Evolutionary conservation across 306 rosid genomes (phyloP).

Genomic region (Fragaria nilgerrensis): DNA sequence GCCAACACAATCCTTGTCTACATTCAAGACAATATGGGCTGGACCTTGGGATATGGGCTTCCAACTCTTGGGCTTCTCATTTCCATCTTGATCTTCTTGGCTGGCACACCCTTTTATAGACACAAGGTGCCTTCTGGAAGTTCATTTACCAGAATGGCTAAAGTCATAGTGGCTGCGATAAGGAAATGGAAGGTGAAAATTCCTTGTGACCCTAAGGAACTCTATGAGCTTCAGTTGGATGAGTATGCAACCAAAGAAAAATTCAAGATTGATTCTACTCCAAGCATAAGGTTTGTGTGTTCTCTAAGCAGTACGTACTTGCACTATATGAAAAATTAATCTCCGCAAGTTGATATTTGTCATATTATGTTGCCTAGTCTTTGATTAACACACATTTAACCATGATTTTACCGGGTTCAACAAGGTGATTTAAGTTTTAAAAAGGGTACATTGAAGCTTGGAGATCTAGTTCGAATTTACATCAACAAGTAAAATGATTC

Average conservation of each 20-base stretch:
- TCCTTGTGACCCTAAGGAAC: constrained; percentile 53
- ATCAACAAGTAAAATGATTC: no score
- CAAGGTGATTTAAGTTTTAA: no score
- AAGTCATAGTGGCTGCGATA: constrained; percentile 57
- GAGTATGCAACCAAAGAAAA: constrained; percentile 45
- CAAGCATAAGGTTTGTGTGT: constrained; percentile 56
- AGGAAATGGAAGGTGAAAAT: constrained; percentile 55
- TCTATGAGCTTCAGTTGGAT: constrained; percentile 55
- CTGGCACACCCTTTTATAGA: constrained; percentile 77
- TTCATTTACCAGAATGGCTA: constrained; percentile 59
- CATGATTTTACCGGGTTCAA: no score
- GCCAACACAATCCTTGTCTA: constrained; percentile 80
- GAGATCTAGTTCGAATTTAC: no score
- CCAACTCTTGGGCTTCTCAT: constrained; percentile 77
- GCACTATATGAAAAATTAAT: neutral
- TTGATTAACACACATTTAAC: no score
- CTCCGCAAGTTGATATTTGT: no score
- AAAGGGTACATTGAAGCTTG: no score
- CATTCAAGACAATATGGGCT: constrained; percentile 85
- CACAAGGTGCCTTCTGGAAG: constrained; percentile 53
- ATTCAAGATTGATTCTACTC: constrained; percentile 63
- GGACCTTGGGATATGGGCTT: constrained; percentile 85
- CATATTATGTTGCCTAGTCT: no score
- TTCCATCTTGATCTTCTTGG: constrained; percentile 50
- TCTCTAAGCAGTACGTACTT: neutral